These are phyloP conservation scores for Candida schatavii DNA, from an alignment of 805 yeast genomes.

Conservation along the genomic window DNA sequence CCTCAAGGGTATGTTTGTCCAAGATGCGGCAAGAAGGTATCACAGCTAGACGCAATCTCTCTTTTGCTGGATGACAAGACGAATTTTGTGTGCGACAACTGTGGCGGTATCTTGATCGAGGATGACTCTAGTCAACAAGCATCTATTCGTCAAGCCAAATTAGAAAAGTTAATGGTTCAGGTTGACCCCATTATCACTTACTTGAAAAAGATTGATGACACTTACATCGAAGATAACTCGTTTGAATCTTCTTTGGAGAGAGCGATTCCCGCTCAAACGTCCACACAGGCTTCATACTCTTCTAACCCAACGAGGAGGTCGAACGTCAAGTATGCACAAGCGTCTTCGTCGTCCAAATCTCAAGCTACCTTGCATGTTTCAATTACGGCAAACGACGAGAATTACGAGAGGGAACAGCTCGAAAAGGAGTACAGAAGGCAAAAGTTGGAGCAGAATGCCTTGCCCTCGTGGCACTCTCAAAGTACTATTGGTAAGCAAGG, in stretches of 20 bases:
- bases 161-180: conserved; percentile 84
- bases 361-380: conserved; percentile 89
- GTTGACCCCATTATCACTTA: conserved; percentile 83
- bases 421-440: conserved; percentile 67
- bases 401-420: conserved; percentile 60
- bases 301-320: conserved; percentile 26
- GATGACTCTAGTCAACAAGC: conserved; percentile 87
- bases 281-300: conserved; percentile 66
- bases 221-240: conserved; percentile 37
- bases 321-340: conserved; percentile 29
- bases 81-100: conserved; percentile 79
- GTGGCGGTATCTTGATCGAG: conserved; percentile 74
- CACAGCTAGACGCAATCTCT: conserved; percentile 85
- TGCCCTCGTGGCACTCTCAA: conserved; percentile 95
- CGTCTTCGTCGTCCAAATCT: conserved; percentile 55
- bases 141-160: conserved; percentile 71
- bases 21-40: conserved; percentile 73
- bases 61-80: conserved; percentile 75
- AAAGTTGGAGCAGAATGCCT: conserved; percentile 82
- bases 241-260: conserved; percentile 60
- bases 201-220: conserved; percentile 53
- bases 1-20: conserved; percentile 96
- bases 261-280: conserved; percentile 81
- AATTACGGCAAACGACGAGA: conserved; percentile 84
- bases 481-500: conserved; percentile 79